phyloP scores from a whole-genome alignment of 2,329 filamentous ascomycete genomes.

The Spiromastix sp. region DNA sequence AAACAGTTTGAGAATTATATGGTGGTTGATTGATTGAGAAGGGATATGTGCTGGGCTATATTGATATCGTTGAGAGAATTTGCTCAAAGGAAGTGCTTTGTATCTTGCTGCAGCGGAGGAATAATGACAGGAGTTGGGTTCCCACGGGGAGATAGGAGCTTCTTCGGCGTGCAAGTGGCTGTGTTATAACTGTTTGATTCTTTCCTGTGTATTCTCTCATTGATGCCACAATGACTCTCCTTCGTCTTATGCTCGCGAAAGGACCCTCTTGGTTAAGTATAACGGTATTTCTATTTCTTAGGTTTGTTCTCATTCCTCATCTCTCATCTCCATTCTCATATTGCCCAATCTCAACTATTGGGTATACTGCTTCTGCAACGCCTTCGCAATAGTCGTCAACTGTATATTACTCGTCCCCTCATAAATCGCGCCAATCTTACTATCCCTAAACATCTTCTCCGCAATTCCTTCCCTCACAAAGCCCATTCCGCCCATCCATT shows the following conservation, averaged over 20 bases:
- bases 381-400: slow-evolving; percentile 59
- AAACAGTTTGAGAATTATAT: too few species aligned
- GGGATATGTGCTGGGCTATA: background rate
- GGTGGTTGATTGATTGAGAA: too few species aligned
- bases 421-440: slow-evolving; percentile 97
- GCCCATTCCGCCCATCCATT: slow-evolving; percentile 99
- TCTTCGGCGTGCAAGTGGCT: too few species aligned
- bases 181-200: too few species aligned
- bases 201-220: too few species aligned
- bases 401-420: slow-evolving; percentile 68
- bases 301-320: background rate
- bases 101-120: too few species aligned
- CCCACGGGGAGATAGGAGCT: too few species aligned
- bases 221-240: too few species aligned
- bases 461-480: slow-evolving; percentile 93
- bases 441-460: slow-evolving; percentile 96
- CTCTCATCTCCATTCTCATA: background rate
- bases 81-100: too few species aligned
- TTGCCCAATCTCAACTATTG: slow-evolving; percentile 25
- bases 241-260: background rate
- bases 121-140: too few species aligned
- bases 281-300: background rate
- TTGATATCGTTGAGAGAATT: background rate
- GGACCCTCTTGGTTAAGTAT: background rate
- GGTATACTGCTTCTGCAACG: slow-evolving; percentile 60